Percentiles rank a stretch among this genome's conserved stretches.
Evolutionary conservation across 805 yeast species (phyloP).

Genomic region (Barnettozyma californica): DNA sequence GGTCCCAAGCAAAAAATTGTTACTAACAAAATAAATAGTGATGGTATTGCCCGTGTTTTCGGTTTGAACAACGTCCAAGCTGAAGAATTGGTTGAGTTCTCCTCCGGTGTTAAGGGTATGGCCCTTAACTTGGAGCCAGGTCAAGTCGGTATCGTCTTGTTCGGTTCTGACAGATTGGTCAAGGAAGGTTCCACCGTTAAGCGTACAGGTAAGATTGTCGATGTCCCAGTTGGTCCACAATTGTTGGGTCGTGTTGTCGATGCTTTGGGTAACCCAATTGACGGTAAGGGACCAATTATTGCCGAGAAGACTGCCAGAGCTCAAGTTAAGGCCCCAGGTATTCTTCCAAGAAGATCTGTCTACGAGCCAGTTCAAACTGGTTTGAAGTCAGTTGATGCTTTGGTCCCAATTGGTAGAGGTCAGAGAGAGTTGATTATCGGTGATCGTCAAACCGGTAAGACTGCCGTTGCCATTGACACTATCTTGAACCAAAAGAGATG

Average conservation of each 20-base stretch:
- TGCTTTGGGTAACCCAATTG: constrained; percentile 98
- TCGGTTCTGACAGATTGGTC: constrained; percentile 98
- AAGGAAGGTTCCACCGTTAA: constrained; percentile 99
- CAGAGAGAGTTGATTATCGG: constrained; percentile 99
- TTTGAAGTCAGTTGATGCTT: constrained; percentile 97
- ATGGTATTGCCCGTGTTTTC: constrained; percentile 99
- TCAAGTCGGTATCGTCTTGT: constrained; percentile 99
- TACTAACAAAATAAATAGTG: constrained; percentile 58
- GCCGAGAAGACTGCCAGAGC: constrained; percentile 86
- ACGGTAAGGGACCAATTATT: constrained; percentile 98
- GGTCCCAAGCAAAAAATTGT: not conserved
- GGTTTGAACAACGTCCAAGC: constrained; percentile 99
- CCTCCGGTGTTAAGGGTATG: constrained; percentile 99
- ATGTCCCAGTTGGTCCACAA: constrained; percentile 98
- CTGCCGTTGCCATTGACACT: constrained; percentile 98
- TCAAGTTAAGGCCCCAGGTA: constrained; percentile 99
- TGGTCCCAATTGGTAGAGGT: constrained; percentile 99
- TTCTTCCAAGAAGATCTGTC: constrained; percentile 97
- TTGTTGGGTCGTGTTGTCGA: constrained; percentile 99
- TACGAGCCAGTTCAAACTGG: constrained; percentile 99
- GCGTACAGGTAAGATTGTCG: constrained; percentile 99
- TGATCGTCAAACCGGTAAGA: constrained; percentile 99
- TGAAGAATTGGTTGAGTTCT: constrained; percentile 98
- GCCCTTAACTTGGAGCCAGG: constrained; percentile 99
- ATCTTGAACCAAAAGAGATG: constrained; percentile 98